Percentiles rank a stretch among this genome's conserved stretches.
These are phyloP conservation scores for Tolypocladium paradoxum DNA, from an alignment of 2,329 filamentous ascomycete species.

Conservation along the genomic window DNA sequence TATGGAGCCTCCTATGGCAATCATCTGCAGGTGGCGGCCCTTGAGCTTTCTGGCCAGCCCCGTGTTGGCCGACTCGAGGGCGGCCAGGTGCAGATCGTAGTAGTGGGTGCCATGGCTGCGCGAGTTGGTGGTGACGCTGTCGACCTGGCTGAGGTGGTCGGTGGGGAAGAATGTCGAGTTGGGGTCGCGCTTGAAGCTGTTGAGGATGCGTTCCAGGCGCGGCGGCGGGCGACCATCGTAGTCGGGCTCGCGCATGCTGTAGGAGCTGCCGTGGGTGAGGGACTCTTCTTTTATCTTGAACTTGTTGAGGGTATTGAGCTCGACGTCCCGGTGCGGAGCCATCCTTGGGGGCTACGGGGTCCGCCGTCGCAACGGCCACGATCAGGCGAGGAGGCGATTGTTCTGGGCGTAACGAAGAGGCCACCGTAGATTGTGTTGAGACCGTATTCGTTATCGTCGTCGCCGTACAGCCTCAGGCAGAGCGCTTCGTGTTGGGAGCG, in stretches of 20 bases:
- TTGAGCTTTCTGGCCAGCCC: slow-evolving; percentile 70
- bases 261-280: slow-evolving; percentile 35
- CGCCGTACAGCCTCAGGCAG: not conserved
- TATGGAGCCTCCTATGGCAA: slow-evolving; percentile 89
- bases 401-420: not conserved
- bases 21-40: slow-evolving; percentile 88
- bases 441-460: not conserved
- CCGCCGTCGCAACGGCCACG: not conserved
- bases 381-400: not conserved
- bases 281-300: slow-evolving; percentile 50
- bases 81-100: slow-evolving; percentile 45
- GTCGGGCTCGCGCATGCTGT: slow-evolving; percentile 39
- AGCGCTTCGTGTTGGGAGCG: not conserved
- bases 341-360: slow-evolving; percentile 11
- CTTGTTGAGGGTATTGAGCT: slow-evolving; percentile 46
- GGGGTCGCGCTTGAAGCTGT: slow-evolving; percentile 55
- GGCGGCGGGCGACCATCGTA: slow-evolving; percentile 28
- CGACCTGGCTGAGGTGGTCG: slow-evolving; percentile 26
- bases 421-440: not conserved
- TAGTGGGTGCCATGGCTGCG: slow-evolving; percentile 30
- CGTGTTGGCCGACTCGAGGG: slow-evolving; percentile 66
- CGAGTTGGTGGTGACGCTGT: slow-evolving; percentile 9
- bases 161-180: slow-evolving; percentile 35
- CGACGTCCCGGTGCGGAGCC: slow-evolving; percentile 33
- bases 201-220: slow-evolving; percentile 35